Conservation (phyloP, 495 filamentous ascomycete genomes). For the Talaromyces nanjingensis region DNA sequence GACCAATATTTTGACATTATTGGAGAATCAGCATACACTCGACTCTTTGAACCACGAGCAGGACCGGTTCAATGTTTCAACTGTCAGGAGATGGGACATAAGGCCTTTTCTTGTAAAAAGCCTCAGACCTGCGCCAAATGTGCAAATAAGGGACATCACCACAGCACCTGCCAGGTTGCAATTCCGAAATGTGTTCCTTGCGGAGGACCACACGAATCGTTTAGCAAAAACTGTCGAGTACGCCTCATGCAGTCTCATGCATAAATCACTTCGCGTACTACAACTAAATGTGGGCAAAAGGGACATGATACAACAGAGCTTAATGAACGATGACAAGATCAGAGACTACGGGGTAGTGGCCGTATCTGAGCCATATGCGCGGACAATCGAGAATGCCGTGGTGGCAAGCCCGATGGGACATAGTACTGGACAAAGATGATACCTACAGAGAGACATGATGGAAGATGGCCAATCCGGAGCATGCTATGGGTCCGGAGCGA, state of each 20-base stretch:
- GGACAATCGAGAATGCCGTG: slow-evolving; percentile 17
- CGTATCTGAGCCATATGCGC: slow-evolving; percentile 21
- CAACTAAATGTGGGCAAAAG: slow-evolving; percentile 26
- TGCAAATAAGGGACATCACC: no score
- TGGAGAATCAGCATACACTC: no score
- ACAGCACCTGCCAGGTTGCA: no score
- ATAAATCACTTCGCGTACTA: slow-evolving; percentile 10
- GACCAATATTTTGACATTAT: no score
- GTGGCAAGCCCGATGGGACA: slow-evolving; percentile 22
- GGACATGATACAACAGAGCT: slow-evolving; percentile 17
- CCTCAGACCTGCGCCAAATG: no score
- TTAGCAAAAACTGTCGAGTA: no score
- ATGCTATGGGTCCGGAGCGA: slow-evolving; percentile 27
- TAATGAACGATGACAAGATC: slow-evolving; percentile 24
- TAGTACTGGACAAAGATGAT: slow-evolving; percentile 25
- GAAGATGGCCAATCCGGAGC: slow-evolving; percentile 21
- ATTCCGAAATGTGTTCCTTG: no score
- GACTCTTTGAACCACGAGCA: no score
- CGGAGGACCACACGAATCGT: no score
- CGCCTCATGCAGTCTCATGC: no score
- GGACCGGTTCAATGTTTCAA: slow-evolving; percentile 9
- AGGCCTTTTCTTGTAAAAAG: no score
- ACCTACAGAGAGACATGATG: slow-evolving; percentile 11
- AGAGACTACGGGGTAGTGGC: slow-evolving; percentile 14
- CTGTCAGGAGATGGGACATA: no score